Evolutionary conservation across 192 early-diverging fungal genomes (phyloP), one percentile per base, ranked within the genome.

Genomic region (Backusella tuberculispora): DNA sequence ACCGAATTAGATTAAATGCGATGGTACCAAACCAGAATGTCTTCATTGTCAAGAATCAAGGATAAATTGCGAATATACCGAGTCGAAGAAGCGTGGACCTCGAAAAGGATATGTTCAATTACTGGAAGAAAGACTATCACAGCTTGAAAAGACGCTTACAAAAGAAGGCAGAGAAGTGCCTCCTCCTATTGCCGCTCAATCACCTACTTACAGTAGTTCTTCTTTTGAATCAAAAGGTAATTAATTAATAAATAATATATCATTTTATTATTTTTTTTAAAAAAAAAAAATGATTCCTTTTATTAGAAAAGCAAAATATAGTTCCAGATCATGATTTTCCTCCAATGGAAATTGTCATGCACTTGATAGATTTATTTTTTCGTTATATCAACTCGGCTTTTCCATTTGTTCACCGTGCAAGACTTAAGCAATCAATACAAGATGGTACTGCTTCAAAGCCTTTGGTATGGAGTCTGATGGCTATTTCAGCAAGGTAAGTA

Each of bases 381-480:
- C 53, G 26, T 26, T 60, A 60, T 26, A 60, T 60, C 53, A 60
- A 60, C 26, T 60, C 53, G 3, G 53, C 53, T 26, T 60, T 60
- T 13, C 53, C 53, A 26, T 26, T 60, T 60, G 53, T 60, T 12
- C 53, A 60, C 26, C 53, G 53, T 12, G 12, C 53, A 26, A 60
- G 72, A 17, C 80, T 88, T 41, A 84, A 71, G 75, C 69, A 70
- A 46, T 79, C 80, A 73, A 74, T 85, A 63, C 74, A 75, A 26
- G 80, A 83, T 46, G 80, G 83, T 2, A 85, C 83, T 44, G 76
- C 84, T n/a, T 78, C 83, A 1, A 75, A 77, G 5, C 82, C 82
- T 56, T 63, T 88, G 5, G 64, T 88, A 7, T 85, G 80, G 69
- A 75, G 84, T 37, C 71, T 88, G 29, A 81, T 84, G 63, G 85